Evolutionary conservation across 2,329 filamentous ascomycete species (phyloP).

Genomic region (Sarocladium strictum): DNA sequence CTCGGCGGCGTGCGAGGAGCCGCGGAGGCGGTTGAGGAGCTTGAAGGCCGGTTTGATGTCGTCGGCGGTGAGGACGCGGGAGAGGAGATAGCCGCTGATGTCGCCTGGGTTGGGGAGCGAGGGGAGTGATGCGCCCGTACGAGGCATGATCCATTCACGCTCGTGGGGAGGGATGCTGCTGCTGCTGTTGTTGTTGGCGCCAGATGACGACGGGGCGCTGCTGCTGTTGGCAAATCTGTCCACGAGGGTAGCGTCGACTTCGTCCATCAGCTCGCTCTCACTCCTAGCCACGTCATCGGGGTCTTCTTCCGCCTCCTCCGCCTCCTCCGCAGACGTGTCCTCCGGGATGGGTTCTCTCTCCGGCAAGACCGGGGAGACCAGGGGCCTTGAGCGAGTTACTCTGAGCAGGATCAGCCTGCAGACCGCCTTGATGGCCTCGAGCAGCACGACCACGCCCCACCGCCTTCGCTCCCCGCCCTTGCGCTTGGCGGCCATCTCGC

Average conservation of each 20-base stretch:
- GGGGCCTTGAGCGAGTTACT: conserved; percentile 74
- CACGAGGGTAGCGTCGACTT: conserved; percentile 20
- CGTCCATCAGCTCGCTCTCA: conserved; percentile 37
- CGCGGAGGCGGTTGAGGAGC: conserved; percentile 76
- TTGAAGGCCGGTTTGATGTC: conserved; percentile 90
- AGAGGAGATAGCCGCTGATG: conserved; percentile 80
- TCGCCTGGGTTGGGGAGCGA: conserved; percentile 74
- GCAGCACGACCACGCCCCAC: conserved; percentile 80
- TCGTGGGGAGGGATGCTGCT: conserved; percentile 26
- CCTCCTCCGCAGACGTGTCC: conserved; percentile 35
- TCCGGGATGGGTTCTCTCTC: conserved; percentile 73
- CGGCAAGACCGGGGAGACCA: conserved; percentile 78
- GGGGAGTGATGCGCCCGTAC: conserved; percentile 81
- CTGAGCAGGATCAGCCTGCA: conserved; percentile 76
- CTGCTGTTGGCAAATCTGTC: not conserved
- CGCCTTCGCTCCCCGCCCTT: conserved; percentile 70
- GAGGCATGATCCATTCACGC: conserved; percentile 83
- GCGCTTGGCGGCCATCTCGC: conserved; percentile 93
- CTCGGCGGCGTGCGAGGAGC: conserved; percentile 71
- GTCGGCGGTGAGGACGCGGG: conserved; percentile 88
- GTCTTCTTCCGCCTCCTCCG: conserved; percentile 35
- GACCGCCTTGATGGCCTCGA: conserved; percentile 81
- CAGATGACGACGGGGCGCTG: not conserved
- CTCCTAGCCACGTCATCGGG: conserved; percentile 33
- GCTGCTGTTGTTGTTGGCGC: not conserved